Evolutionary conservation across 2,329 filamentous ascomycete species (phyloP), one percentile per base, ranked within the genome.

Genomic region (Byssothecium circinans): DNA sequence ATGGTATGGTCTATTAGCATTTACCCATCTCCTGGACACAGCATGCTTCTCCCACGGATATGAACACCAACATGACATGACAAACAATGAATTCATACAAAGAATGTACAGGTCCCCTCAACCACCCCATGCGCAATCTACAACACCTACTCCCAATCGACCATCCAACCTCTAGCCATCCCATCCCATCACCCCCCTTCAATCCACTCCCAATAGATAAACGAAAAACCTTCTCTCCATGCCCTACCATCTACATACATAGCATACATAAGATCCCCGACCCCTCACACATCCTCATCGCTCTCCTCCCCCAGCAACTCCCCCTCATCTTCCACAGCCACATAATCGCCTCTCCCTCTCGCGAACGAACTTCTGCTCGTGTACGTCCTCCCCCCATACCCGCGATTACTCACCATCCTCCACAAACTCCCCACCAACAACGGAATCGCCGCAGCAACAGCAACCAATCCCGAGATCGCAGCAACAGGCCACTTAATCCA

Each of bases 281-380:
- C 45, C 45, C 17, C 43, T 56, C 66, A 85, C 40, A 86, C 88
- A 52, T 96, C 92, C 65, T 96, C 91, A 56, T 96, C 92, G 58
- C 90, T 91, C 50, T 95, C 91, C 58, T 96, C 92, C 1, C 94
- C 94, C 29, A 99, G 75, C 58, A 99, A 75, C 76, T 97, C 92
- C 40, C 92, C 92, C 69, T 97, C 94, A 67, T 97, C 94, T 62
- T 95, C 91, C 42, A 96, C 90, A 62, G 87, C 81, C 14, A 86
- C 83, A 70, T 97, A 97, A 70, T 96, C 89, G n/a, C 88, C 86
- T 46, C 89, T 82, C 1, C 89, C 87, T 47, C 91, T 82, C 4
- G 91, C 88, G 73, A 99, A 99, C 52, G 89, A 92, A 63, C 89
- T 88, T 49, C 95, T 79, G 41, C 89, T 95, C 14, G 91, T 94